Base-by-base conservation (phyloP, 1,284 basidiomycete genomes). In the Microbotryum intermedium region DNA sequence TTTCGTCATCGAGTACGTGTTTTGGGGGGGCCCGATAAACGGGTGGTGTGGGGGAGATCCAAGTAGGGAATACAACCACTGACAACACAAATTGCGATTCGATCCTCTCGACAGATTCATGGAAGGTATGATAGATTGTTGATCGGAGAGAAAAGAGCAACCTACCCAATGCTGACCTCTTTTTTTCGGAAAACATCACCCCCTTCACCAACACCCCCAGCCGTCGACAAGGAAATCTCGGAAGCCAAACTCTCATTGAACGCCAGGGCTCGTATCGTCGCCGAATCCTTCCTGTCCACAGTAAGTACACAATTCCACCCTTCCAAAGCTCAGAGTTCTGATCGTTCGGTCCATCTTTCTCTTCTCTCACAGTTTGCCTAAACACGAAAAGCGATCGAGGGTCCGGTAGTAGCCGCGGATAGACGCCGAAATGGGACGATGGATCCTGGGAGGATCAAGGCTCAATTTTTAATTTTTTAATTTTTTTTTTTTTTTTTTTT, bases 221-320 rank as follows among this genome's bases (percentile, higher is more conserved):
- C 77, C 72, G 48, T 72, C 34, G 79, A 80, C 72, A 77, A 78
- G 72, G 79, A 81, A 71, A 79, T 81, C 58, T 77, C 76, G n/a
- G 81, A 82, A 69, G 81, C 82, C 77, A 82, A 82, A 70, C 73
- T 82, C 44, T 77, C 87, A 70, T 79, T 98, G 62, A 99, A 98
- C 72, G 92, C 93, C 30, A 83, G 95, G 60, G 93, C 95, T 2
- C 88, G 95, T 76, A 97, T 89, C 61, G 94, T 98, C 29, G 95
- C 95, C 39, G 95, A 98, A 72, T 68, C 68, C 23, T 76, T 73
- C 57, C 57, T 74, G 43, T 51, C 50, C 29, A 51, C 50, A 25
- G 50, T 51, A 16, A 30, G 50, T 29, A 11, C 11, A 23, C 46
- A 28, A 20, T 10, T 21, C 11, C n/a, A n/a, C n/a, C n/a, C n/a